Evolutionary conservation across 306 rosid species (phyloP).

Genomic region (Abrus pulchellus): DNA sequence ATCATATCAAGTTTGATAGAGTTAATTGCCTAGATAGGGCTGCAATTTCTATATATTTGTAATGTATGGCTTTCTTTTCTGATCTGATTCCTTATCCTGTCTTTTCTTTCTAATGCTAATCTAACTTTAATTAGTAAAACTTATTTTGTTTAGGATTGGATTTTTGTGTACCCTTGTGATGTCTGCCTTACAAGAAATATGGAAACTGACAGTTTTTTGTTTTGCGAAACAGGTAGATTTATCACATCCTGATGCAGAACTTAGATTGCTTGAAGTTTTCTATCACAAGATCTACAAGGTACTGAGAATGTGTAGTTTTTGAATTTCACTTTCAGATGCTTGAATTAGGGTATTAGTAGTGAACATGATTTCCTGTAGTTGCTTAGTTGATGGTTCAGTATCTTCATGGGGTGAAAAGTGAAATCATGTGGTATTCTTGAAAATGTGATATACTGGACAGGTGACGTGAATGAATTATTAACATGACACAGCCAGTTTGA

Average conservation of each 20-base stretch:
- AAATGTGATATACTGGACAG: background rate
- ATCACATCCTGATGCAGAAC: slow-evolving; percentile 84
- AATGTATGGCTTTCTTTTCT: slow-evolving; percentile 6
- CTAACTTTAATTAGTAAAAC: background rate
- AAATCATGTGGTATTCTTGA: background rate
- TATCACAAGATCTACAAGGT: slow-evolving; percentile 98
- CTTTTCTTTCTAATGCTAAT: slow-evolving; percentile 15
- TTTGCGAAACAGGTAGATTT: slow-evolving; percentile 79
- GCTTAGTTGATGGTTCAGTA: slow-evolving; percentile 14
- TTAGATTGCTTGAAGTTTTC: slow-evolving; percentile 91
- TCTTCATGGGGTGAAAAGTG: slow-evolving; percentile 10
- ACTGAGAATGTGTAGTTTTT: background rate
- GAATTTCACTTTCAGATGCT: slow-evolving; percentile 9
- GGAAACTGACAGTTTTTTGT: background rate
- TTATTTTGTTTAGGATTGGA: background rate
- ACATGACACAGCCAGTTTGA: background rate
- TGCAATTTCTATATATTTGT: background rate
- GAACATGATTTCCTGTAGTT: background rate
- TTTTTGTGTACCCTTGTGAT: background rate
- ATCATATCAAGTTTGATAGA: no score
- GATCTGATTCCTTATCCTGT: background rate
- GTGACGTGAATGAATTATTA: background rate
- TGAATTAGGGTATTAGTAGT: background rate
- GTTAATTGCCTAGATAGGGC: no score
- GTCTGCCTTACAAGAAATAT: background rate